Evolutionary conservation across 345 rosid species (phyloP), one percentile per base, ranked within the genome.

Genomic region (Sisymbrium altissimum): DNA sequence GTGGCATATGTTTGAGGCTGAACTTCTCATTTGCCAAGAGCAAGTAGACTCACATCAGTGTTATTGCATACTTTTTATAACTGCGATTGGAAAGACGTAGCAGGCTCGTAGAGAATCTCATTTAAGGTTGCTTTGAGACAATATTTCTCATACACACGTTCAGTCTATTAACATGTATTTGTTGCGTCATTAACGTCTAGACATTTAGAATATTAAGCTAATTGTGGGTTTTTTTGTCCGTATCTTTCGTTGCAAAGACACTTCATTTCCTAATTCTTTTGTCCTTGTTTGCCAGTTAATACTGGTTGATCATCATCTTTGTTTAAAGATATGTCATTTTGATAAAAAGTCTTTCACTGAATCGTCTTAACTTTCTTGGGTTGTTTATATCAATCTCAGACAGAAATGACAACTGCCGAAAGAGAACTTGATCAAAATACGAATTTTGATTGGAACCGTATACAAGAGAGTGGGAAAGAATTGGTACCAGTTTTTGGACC

Each of bases 341-440:
- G 59, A 33, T 54, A 39, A 21, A 55, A 39, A 35, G 50, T 40
- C 14, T 57, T 21, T 41, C 55, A n/a, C 29, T 49, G 55, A 63
- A 58, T 73, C 25, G 23, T 33, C 38, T 59, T n/a, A 27, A 25
- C 54, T 82, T 33, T 80, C 62, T 66, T 65, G 68, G 41, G 68
- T 68, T 71, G 65, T 72, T 69, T 58, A 54, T 36, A 35, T 69
- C 39, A 59, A 33, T 69, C 18, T 78, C 84, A 96, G 98, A 96
- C 98, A 63, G 98, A 96, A 85, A 90, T 96, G 98, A 96, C 99
- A 64, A 96, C 99, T 59, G 97, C 99, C n/a, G 99, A 96, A 80
- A 89, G 87, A 81, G 99, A 96, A 87, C 93, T 96, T 81, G 98
- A 96, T 85, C 98, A 96, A 73, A 96, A 96, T 74, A 85, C 93